Percentiles rank a stretch among this genome's conserved stretches.
These are phyloP conservation scores for Sanghuangporus sanghuang DNA, from an alignment of 1,284 basidiomycete species.

Conservation along the genomic window DNA sequence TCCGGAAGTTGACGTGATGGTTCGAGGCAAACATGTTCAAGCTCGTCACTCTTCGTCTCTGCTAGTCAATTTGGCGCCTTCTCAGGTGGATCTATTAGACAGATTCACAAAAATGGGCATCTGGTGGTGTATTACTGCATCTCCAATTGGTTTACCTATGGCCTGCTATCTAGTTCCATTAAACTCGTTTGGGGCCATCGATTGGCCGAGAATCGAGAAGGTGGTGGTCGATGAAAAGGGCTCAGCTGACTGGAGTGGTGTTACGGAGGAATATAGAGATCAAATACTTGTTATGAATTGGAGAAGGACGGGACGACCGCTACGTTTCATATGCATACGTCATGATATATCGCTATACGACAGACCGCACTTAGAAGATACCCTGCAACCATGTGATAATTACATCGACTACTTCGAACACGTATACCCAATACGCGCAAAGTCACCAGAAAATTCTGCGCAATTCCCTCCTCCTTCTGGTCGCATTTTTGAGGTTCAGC, in stretches of 20 bases:
- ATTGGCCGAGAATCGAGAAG: slow-evolving; percentile 50
- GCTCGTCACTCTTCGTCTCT: slow-evolving; percentile 25
- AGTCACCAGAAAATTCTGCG: not conserved
- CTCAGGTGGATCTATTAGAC: slow-evolving; percentile 43
- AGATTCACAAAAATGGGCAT: slow-evolving; percentile 59
- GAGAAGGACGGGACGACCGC: slow-evolving; percentile 49
- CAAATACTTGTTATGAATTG: slow-evolving; percentile 47
- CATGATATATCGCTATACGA: slow-evolving; percentile 49
- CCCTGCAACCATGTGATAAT: slow-evolving; percentile 38
- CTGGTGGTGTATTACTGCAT: slow-evolving; percentile 57
- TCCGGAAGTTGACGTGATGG: slow-evolving; percentile 39
- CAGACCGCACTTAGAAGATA: slow-evolving; percentile 23
- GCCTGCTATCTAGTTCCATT: slow-evolving; percentile 63
- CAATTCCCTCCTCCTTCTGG: not conserved
- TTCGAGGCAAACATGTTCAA: slow-evolving; percentile 31
- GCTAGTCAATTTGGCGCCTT: slow-evolving; percentile 24
- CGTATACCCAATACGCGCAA: slow-evolving; percentile 2
- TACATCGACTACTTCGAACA: slow-evolving; percentile 55
- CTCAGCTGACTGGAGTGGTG: slow-evolving; percentile 45
- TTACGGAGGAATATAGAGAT: slow-evolving; percentile 43
- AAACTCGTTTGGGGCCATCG: slow-evolving; percentile 38
- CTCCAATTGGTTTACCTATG: slow-evolving; percentile 43
- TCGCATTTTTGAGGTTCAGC: slow-evolving; percentile 12
- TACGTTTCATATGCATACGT: slow-evolving; percentile 51
- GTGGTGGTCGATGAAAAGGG: slow-evolving; percentile 46